These are phyloP conservation scores for Aquilaria malaccensis DNA, from an alignment of 345 rosid species.

Conservation along the genomic window DNA sequence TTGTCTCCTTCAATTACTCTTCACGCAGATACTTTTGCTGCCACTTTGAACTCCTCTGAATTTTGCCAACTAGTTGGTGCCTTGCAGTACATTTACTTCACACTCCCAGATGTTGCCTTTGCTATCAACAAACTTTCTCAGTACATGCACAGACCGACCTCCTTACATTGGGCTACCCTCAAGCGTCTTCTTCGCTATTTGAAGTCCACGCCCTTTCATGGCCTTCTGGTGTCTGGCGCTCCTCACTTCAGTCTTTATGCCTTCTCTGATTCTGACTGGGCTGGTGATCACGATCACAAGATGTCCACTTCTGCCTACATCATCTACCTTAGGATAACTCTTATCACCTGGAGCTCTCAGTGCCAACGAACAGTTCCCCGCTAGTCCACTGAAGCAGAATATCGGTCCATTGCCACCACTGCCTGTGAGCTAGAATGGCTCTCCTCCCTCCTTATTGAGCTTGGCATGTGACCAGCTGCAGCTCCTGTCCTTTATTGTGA, in stretches of 20 bases:
- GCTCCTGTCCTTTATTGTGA: no score
- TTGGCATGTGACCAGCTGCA: not conserved
- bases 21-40: not conserved
- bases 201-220: not conserved
- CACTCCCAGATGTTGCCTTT: no score
- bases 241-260: not conserved
- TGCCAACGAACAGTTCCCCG: not conserved
- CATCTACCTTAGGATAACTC: not conserved
- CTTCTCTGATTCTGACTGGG: constrained; percentile 1
- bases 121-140: no score
- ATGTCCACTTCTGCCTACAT: not conserved
- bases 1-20: not conserved
- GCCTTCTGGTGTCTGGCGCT: not conserved
- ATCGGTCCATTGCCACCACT: not conserved
- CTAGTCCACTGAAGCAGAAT: not conserved
- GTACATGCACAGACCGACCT: no score
- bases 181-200: not conserved
- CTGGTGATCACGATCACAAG: not conserved
- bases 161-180: no score
- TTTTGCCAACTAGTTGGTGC: no score
- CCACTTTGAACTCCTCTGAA: not conserved
- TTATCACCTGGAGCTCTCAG: not conserved
- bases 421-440: not conserved
- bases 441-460: not conserved
- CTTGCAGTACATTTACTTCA: no score